phyloP scores from a whole-genome alignment of 352 stramenopile genomes.

The Elongisporangium anandrum region DNA sequence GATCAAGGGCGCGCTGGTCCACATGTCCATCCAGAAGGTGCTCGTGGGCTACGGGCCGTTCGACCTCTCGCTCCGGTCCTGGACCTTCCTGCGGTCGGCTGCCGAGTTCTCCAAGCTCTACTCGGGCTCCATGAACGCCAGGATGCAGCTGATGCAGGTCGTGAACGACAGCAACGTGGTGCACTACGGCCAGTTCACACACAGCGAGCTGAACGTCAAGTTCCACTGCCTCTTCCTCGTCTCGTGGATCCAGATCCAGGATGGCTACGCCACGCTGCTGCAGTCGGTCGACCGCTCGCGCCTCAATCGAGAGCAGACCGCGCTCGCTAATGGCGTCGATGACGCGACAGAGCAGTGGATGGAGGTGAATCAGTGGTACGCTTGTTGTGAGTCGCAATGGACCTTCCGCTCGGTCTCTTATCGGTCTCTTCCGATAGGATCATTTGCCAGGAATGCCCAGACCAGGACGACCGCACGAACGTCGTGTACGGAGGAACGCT shows the following conservation, averaged over 20 bases:
- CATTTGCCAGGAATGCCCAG: conserved; percentile 29
- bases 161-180: conserved; percentile 32
- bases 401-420: no score
- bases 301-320: conserved; percentile 4
- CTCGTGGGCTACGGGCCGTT: conserved; percentile 16
- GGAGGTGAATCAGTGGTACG: conserved; percentile 57
- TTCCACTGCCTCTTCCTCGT: conserved; percentile 45
- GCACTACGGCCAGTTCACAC: conserved; percentile 24
- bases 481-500: conserved; percentile 53
- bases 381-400: no score
- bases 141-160: conserved; percentile 20
- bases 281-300: conserved; percentile 28
- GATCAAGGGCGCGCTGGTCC: conserved; percentile 13
- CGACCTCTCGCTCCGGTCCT: conserved; percentile 24
- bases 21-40: conserved; percentile 34
- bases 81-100: conserved; percentile 28
- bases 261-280: conserved; percentile 38
- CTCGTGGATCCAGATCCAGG: conserved; percentile 29
- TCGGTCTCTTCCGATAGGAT: no score
- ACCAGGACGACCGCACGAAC: conserved; percentile 20
- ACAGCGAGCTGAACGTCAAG: conserved; percentile 11
- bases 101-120: conserved; percentile 23
- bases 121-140: conserved; percentile 31
- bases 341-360: conserved; percentile 31
- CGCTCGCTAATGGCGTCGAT: neutral